Evolutionary conservation across 169 alveolate species (phyloP).

Genomic region (Plasmodium yoelii): DNA sequence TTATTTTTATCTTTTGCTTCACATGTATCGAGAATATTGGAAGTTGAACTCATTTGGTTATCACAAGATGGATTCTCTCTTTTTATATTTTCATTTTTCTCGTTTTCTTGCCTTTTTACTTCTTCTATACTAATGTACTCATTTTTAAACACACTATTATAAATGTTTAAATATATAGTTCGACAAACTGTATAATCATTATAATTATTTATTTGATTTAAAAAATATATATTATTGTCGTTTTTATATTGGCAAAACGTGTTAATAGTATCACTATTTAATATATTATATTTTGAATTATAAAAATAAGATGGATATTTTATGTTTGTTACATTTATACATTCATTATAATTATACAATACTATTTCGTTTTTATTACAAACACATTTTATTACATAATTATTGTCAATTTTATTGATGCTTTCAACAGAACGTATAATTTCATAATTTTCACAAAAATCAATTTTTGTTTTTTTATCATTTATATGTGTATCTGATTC

Average conservation of each 20-base stretch:
- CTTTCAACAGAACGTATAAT: background rate
- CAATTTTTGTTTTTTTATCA: background rate
- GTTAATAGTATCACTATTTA: background rate
- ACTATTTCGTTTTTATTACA: slow-evolving; percentile 9
- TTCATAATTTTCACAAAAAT: slow-evolving; percentile 31
- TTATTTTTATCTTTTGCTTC: slow-evolving; percentile 10
- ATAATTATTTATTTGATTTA: slow-evolving; percentile 40
- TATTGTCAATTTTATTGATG: slow-evolving; percentile 8
- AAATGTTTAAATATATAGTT: slow-evolving; percentile 45
- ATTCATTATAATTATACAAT: slow-evolving; percentile 26
- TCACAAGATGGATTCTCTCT: background rate
- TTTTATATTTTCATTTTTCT: background rate
- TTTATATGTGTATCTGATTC: background rate
- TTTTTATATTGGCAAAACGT: slow-evolving; percentile 22
- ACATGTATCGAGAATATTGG: background rate
- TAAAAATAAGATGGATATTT: slow-evolving; percentile 48
- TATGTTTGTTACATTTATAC: slow-evolving; percentile 39
- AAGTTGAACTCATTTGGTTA: background rate
- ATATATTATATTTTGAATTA: background rate
- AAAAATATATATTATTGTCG: slow-evolving; percentile 38
- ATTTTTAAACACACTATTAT: slow-evolving; percentile 38
- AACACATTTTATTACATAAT: slow-evolving; percentile 14
- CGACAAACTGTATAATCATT: slow-evolving; percentile 23
- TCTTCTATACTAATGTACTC: slow-evolving; percentile 47
- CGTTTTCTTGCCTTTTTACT: background rate